A percentile compares a stretch with the other conserved stretches of the same genome.
Evolutionary conservation across 495 filamentous ascomycete species (phyloP).

Genomic region (Thozetella sp.): DNA sequence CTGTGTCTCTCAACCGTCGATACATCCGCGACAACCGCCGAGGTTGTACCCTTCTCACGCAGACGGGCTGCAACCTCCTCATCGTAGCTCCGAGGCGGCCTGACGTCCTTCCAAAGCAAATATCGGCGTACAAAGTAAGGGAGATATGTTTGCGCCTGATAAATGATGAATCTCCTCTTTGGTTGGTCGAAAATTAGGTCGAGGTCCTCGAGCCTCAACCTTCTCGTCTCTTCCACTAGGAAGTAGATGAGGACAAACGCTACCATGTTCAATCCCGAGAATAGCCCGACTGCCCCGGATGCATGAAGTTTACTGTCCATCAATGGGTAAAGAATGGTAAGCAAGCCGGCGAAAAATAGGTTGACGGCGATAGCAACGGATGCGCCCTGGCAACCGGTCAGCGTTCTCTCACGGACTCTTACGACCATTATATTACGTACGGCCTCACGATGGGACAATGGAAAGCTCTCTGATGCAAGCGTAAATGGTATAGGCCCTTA

Average conservation of each 20-base stretch:
- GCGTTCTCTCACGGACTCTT: no score
- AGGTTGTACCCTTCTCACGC: not conserved
- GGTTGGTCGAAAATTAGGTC: slow-evolving; percentile 27
- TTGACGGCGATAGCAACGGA: slow-evolving; percentile 34
- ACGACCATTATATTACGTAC: slow-evolving; percentile 18
- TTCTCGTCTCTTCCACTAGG: slow-evolving; percentile 29
- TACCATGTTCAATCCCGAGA: slow-evolving; percentile 27
- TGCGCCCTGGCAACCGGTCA: slow-evolving; percentile 20
- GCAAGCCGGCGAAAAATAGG: slow-evolving; percentile 31
- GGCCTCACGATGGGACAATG: slow-evolving; percentile 31
- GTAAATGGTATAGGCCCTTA: slow-evolving; percentile 33
- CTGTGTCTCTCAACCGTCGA: no score
- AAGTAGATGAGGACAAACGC: slow-evolving; percentile 28
- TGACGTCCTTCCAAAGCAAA: slow-evolving; percentile 11
- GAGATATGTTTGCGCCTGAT: slow-evolving; percentile 22
- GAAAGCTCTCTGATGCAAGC: slow-evolving; percentile 33
- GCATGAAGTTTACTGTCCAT: slow-evolving; percentile 16
- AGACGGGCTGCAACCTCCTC: not conserved
- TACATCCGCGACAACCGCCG: no score
- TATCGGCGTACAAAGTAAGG: slow-evolving; percentile 27
- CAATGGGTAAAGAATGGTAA: slow-evolving; percentile 35
- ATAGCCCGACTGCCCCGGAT: slow-evolving; percentile 20
- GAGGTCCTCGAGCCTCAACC: slow-evolving; percentile 26
- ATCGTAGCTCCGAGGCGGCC: not conserved
- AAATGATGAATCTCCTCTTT: slow-evolving; percentile 26